Percentiles rank a stretch among this genome's conserved stretches.
These are phyloP conservation scores for Leptographium galeiforme DNA, from an alignment of 2,329 filamentous ascomycete genomes.

Conservation along the genomic window DNA sequence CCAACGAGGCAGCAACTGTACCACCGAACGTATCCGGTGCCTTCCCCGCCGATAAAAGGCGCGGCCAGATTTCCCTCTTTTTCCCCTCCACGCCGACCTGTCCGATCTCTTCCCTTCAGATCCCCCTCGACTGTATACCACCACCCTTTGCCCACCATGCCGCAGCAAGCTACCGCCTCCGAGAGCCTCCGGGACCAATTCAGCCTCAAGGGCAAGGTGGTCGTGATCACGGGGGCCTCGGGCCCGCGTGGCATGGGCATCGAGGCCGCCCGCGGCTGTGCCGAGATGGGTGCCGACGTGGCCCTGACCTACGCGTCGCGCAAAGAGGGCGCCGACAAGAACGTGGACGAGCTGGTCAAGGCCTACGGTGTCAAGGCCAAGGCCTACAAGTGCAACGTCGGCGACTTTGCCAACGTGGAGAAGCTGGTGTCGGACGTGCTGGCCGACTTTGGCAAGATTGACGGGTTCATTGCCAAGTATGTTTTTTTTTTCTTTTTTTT, in stretches of 20 bases:
- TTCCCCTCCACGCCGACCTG: too few relatives aligned
- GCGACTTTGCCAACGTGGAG: slow-evolving; percentile 36
- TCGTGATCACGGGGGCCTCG: slow-evolving; percentile 57
- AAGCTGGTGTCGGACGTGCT: slow-evolving; percentile 38
- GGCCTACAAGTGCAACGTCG: slow-evolving; percentile 50
- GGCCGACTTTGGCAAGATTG: slow-evolving; percentile 58
- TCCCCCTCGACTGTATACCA: too few relatives aligned
- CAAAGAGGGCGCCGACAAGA: slow-evolving; percentile 53
- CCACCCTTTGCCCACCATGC: slow-evolving; percentile 29
- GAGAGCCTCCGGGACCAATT: slow-evolving; percentile 51
- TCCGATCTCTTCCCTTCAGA: too few relatives aligned
- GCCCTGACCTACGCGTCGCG: slow-evolving; percentile 61
- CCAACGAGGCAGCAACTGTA: too few relatives aligned
- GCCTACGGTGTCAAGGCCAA: slow-evolving; percentile 55
- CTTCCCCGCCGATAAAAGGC: too few relatives aligned
- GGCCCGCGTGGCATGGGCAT: slow-evolving; percentile 59
- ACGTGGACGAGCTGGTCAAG: slow-evolving; percentile 49
- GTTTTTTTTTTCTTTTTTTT: too few relatives aligned
- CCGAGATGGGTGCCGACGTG: slow-evolving; percentile 57
- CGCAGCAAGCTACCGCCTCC: slow-evolving; percentile 42
- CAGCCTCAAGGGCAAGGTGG: slow-evolving; percentile 59
- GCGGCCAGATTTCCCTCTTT: too few relatives aligned
- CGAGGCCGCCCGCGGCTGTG: slow-evolving; percentile 53
- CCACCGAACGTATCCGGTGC: too few relatives aligned
- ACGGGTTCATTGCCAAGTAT: slow-evolving; percentile 63